Percentiles rank a stretch among this genome's conserved stretches.
Evolutionary conservation across 2,329 filamentous ascomycete genomes (phyloP).

Genomic region (Didymella glomerata): DNA sequence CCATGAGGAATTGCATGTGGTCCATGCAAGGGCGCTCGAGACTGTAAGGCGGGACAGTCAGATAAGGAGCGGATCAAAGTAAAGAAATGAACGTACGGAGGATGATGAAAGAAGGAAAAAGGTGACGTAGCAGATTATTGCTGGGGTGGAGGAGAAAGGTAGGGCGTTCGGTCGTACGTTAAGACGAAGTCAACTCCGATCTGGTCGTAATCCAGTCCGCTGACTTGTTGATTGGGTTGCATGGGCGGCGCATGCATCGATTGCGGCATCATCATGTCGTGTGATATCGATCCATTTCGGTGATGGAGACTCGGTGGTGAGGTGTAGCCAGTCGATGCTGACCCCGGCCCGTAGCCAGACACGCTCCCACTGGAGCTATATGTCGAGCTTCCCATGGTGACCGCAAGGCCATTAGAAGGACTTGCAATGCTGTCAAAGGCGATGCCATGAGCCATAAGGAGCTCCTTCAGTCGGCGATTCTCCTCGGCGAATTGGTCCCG

Average conservation of each 20-base stretch:
- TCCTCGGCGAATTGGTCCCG: constrained; percentile 80
- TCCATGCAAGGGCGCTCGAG: constrained; percentile 94
- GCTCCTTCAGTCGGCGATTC: constrained; percentile 76
- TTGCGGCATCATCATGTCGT: constrained; percentile 35
- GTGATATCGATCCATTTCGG: constrained; percentile 40
- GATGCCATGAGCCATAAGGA: constrained; percentile 67
- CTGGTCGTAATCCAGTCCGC: constrained; percentile 76
- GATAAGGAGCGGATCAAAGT: constrained; percentile 34
- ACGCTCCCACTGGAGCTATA: constrained; percentile 65
- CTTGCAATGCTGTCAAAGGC: constrained; percentile 58
- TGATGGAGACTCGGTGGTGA: constrained; percentile 53
- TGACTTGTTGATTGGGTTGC: constrained; percentile 39
- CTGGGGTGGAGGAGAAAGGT: constrained; percentile 57
- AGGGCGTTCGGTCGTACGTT: constrained; percentile 79
- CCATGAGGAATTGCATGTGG: constrained; percentile 82
- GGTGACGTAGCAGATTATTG: constrained; percentile 42
- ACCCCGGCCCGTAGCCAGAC: constrained; percentile 65
- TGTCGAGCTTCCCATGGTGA: constrained; percentile 46
- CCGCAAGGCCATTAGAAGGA: constrained; percentile 46
- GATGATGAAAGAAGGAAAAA: constrained; percentile 27
- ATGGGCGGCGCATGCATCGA: constrained; percentile 29
- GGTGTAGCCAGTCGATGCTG: constrained; percentile 57
- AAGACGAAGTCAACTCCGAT: constrained; percentile 89
- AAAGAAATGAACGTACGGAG: constrained; percentile 40
- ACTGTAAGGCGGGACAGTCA: constrained; percentile 57